Base-by-base conservation (phyloP, 192 early-diverging fungal species). In the Coemansia sp. region DNA sequence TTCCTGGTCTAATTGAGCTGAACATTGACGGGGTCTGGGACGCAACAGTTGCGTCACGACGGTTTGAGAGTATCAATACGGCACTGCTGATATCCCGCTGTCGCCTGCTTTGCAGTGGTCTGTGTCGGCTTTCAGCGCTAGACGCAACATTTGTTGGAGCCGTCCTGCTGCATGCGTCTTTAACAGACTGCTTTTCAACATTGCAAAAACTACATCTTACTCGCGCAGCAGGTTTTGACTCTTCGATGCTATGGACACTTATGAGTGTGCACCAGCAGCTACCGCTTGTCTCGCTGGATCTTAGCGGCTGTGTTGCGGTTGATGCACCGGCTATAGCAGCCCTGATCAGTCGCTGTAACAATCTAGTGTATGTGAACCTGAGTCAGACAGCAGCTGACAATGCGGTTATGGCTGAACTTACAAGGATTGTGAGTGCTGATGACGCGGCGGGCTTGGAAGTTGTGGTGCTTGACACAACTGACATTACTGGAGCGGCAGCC, bases 21-120 rank as follows among this genome's bases (percentile, higher is more conserved):
- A 74, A 68, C 31, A 67, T 80, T 10, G 68, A 74, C 41, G 71
- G 77, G 1, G 12, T 71, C 21, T 80, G 77, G 77, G 68, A 67
- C 11, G 31, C 61, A 10, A 41, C 64, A 0, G 23, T 49, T 1
- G 27, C 67, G 1, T 9, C 59, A 1, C 56, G 14, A 38, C 61
- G 77, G n/a, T 71, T 74, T 38, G 68, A 57, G 31, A 67, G 65
- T 41, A 17, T 22, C 9, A 45, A 52, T 14, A 22, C 57, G 1
- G 39, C 29, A 0, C 9, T 35, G 8, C 17, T 80, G 17, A 12
- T 74, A 10, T 38, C 38, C 0, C 41, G 49, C 4, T 54, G 61
- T 21, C 67, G 57, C 8, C 19, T 80, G 23, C 48, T 74, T 11
- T 47, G 60, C 39, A 16, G 14, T 4, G 68, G 65, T 6, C 54